phyloP scores from a whole-genome alignment of 352 stramenopile genomes.

The Globisporangium splendens region DNA sequence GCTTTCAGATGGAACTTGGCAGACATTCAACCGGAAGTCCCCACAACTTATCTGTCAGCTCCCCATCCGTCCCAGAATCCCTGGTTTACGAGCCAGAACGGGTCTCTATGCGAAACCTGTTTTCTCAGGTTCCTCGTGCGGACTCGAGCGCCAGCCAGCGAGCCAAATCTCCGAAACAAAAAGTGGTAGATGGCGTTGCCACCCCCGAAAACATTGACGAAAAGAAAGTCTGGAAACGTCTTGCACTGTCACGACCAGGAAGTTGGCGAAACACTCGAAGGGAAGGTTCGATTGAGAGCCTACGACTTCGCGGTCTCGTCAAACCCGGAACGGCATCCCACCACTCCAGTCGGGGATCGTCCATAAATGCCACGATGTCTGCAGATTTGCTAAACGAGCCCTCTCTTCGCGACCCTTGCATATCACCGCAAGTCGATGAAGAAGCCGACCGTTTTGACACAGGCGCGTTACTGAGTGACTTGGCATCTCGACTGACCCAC shows the following conservation, averaged over 20 bases:
- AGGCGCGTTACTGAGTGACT: slow-evolving; percentile 4
- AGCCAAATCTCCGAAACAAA: not conserved
- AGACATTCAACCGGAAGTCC: slow-evolving; percentile 10
- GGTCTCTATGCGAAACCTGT: slow-evolving; percentile 57
- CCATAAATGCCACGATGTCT: slow-evolving; percentile 21
- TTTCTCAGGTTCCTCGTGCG: slow-evolving; percentile 16
- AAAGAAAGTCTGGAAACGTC: slow-evolving; percentile 30
- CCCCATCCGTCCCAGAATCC: slow-evolving; percentile 10
- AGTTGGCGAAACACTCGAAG: slow-evolving; percentile 53
- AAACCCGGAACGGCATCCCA: slow-evolving; percentile 15
- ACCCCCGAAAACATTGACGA: slow-evolving; percentile 28
- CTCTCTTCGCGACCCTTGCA: not conserved
- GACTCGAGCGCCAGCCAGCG: not conserved
- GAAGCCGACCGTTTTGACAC: slow-evolving; percentile 4
- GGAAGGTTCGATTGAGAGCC: slow-evolving; percentile 31
- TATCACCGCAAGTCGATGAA: slow-evolving; percentile 1
- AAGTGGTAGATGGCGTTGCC: slow-evolving; percentile 19
- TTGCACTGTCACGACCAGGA: slow-evolving; percentile 24
- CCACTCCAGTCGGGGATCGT: slow-evolving; percentile 28
- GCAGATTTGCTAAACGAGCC: slow-evolving; percentile 29
- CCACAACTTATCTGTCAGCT: slow-evolving; percentile 6
- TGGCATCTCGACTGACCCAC: slow-evolving; percentile 11
- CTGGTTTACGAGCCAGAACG: slow-evolving; percentile 59
- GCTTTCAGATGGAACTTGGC: slow-evolving; percentile 24
- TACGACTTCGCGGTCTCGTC: slow-evolving; percentile 30